These are phyloP conservation scores for Stygiomarasmius scandens DNA, from an alignment of 1,284 basidiomycete genomes.

Conservation along the genomic window DNA sequence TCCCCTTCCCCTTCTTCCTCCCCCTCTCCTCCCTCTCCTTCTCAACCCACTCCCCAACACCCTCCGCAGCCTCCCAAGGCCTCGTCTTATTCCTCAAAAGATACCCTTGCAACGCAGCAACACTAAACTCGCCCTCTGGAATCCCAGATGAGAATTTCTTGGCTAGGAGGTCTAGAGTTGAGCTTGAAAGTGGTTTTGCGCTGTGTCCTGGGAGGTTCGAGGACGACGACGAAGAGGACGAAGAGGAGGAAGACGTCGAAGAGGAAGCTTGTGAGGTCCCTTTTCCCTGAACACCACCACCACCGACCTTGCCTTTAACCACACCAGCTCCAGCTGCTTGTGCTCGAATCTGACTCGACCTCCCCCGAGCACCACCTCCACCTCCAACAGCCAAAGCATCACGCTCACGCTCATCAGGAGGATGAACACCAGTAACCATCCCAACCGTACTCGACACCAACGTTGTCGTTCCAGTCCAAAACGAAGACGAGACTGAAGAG, in stretches of 20 bases:
- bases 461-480: neutral
- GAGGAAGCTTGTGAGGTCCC: no score
- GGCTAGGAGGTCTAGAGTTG: slow-evolving; percentile 62
- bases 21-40: slow-evolving; percentile 72
- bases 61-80: slow-evolving; percentile 69
- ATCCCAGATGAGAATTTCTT: slow-evolving; percentile 75
- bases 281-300: no score
- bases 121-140: slow-evolving; percentile 80
- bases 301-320: no score
- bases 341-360: no score
- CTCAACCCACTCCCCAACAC: slow-evolving; percentile 68
- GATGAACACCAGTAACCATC: slow-evolving; percentile 7
- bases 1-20: slow-evolving; percentile 62
- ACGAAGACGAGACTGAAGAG: slow-evolving; percentile 3
- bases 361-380: no score
- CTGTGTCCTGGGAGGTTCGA: slow-evolving; percentile 59
- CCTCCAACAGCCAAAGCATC: no score
- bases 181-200: slow-evolving; percentile 70
- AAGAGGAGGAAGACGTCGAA: neutral
- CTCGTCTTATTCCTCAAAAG: slow-evolving; percentile 79
- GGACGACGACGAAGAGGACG: slow-evolving; percentile 29
- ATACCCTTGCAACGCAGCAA: slow-evolving; percentile 86
- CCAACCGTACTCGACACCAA: slow-evolving; percentile 12
- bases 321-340: no score
- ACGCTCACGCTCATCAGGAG: neutral